Evolutionary conservation across 2,329 filamentous ascomycete species (phyloP), one percentile per base, ranked within the genome.

Genomic region (Cyanodermella asteris): DNA sequence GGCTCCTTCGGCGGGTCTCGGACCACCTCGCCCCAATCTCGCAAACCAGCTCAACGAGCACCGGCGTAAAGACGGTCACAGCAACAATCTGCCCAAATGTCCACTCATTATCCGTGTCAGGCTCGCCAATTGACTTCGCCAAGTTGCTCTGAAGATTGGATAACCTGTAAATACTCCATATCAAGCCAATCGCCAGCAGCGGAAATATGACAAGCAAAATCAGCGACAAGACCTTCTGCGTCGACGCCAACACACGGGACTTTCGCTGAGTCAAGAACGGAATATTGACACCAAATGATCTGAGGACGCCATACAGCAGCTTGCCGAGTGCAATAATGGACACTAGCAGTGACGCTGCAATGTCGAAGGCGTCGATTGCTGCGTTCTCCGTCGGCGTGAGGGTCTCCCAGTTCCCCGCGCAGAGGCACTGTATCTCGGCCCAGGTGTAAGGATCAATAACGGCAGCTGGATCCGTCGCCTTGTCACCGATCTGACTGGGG

Each of bases 81-180:
- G 32, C 31, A 3, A 36, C 33, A n/a, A 39, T 37, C 18, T 39
- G 37, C 7, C 36, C 38, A 32, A 39, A 38, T 1, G 34, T 33
- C 35, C 34, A 39, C 9, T 37, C 25, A 5, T 20, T 26, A 16
- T 38, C 38, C 1, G 22, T 4, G 19, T 32, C 34, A 5, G 26
- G 21, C 6, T 30, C 28, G n/a, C 32, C 33, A 16, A 29, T 29
- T 13, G 26, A 26, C 18, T 20, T 19, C 8, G 26, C 28, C 24
- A 40, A 30, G 10, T 32, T 28, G 9, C 27, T 30, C 25, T 39
- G 37, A 7, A 39, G 25, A 9, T 24, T 22, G 13, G 29, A 31
- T 6, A 39, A 18, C 7, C 36, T 27, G 12, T 38, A 34, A 10
- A 39, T 27, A 3, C 33, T 30, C 38, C 38, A 40, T 7, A 38